Conservation (phyloP, 257 asterid species). For the Plantago ovata region DNA sequence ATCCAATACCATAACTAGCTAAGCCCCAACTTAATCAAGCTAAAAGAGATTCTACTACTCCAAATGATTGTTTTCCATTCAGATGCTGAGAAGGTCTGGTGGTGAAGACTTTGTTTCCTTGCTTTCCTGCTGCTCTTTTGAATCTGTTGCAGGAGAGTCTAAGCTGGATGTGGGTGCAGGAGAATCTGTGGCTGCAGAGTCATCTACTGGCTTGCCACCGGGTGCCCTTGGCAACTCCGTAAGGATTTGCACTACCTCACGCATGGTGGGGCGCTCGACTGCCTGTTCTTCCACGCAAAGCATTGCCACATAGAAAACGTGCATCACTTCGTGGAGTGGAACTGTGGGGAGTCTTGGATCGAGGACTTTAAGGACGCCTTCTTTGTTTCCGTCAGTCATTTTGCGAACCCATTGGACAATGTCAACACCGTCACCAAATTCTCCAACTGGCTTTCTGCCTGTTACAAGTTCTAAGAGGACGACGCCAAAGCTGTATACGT, state of each 20-base stretch:
- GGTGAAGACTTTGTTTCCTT: constrained; percentile 34
- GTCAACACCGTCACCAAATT: constrained; percentile 96
- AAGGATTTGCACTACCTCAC: constrained; percentile 90
- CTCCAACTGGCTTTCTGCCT: constrained; percentile 90
- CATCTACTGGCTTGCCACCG: constrained; percentile 42
- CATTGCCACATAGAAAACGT: constrained; percentile 90
- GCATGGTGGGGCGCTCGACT: constrained; percentile 94
- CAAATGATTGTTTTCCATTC: constrained; percentile 14
- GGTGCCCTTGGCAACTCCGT: constrained; percentile 76
- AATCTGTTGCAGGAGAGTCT: constrained; percentile 34
- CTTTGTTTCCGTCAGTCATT: constrained; percentile 78
- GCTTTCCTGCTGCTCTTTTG: constrained; percentile 14
- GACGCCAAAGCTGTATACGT: constrained; percentile 92
- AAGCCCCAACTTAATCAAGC: constrained; percentile 8
- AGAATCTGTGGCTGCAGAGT: constrained; percentile 29
- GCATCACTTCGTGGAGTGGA: constrained; percentile 85
- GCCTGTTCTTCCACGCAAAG: constrained; percentile 96
- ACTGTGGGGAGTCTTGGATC: constrained; percentile 81
- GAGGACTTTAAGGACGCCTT: constrained; percentile 69
- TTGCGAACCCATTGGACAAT: constrained; percentile 95
- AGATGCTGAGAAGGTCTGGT: constrained; percentile 52
- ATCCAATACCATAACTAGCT: constrained; percentile 25
- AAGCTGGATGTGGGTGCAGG: constrained; percentile 39
- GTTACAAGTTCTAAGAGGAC: constrained; percentile 81
- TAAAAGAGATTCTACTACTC: constrained; percentile 1